phyloP scores from a whole-genome alignment of 108 stramenopile genomes.

The Nitzschia putrida region DNA sequence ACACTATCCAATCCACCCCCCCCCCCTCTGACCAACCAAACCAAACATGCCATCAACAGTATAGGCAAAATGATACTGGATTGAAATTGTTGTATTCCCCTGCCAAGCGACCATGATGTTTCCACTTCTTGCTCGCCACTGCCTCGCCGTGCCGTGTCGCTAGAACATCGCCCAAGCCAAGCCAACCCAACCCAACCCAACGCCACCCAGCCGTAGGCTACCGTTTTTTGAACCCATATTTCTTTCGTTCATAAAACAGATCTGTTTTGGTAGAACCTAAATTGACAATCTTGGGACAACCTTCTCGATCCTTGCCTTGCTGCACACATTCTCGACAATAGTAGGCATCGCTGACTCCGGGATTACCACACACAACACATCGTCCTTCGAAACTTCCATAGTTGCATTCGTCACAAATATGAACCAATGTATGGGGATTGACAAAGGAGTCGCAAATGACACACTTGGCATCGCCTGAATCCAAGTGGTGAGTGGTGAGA shows the following conservation, averaged over 20 bases:
- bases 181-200: too few relatives aligned
- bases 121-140: too few relatives aligned
- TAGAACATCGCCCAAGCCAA: too few relatives aligned
- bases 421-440: conserved; percentile 83
- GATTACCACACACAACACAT: conserved; percentile 96
- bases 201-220: conserved; percentile 34
- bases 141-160: too few relatives aligned
- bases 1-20: too few relatives aligned
- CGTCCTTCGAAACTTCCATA: conserved; percentile 94
- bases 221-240: conserved; percentile 92
- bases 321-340: conserved; percentile 98
- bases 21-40: too few relatives aligned
- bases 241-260: conserved; percentile 98
- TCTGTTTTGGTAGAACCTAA: conserved; percentile 95
- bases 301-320: conserved; percentile 96
- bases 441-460: conserved; percentile 98
- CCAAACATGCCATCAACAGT: too few relatives aligned
- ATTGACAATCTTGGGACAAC: conserved; percentile 99
- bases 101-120: too few relatives aligned
- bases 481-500: conserved; percentile 10
- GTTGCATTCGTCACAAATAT: conserved; percentile 99
- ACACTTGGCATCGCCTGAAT: conserved; percentile 90
- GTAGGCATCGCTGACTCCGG: conserved; percentile 97
- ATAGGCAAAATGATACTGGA: too few relatives aligned
- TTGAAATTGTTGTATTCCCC: too few relatives aligned